These are phyloP conservation scores for Tarenaya hassleriana DNA, from an alignment of 345 rosid species.

Conservation along the genomic window DNA sequence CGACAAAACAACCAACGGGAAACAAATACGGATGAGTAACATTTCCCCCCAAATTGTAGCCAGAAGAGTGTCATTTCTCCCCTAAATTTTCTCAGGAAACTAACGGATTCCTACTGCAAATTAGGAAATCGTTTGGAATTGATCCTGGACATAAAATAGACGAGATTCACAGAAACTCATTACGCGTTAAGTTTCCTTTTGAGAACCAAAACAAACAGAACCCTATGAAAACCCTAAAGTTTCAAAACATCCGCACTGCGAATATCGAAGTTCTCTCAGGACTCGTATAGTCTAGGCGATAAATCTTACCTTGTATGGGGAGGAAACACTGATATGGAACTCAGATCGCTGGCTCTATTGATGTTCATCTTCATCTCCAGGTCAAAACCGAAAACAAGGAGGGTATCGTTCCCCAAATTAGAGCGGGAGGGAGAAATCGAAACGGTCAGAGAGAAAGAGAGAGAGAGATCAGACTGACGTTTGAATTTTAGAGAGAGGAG, in stretches of 20 bases:
- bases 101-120: neutral
- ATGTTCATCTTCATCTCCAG: conserved; percentile 61
- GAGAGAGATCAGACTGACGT: no score
- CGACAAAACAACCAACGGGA: neutral
- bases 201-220: neutral
- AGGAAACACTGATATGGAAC: conserved; percentile 69
- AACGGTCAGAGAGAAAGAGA: neutral
- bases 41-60: no score
- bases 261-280: neutral
- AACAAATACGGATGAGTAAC: neutral
- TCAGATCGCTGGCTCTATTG: conserved; percentile 66
- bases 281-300: neutral
- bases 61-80: no score
- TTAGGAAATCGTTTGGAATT: neutral
- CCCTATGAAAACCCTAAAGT: neutral
- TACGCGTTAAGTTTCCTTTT: no score
- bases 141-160: neutral
- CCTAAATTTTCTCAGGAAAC: neutral
- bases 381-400: neutral
- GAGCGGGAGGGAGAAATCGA: neutral
- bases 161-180: neutral
- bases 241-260: neutral
- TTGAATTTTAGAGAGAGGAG: no score
- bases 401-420: no score
- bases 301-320: conserved; percentile 51